A percentile compares a stretch with the other conserved stretches of the same genome.
These are phyloP conservation scores for Picea abies DNA, from an alignment of 83 land plant genomes.

Conservation along the genomic window DNA sequence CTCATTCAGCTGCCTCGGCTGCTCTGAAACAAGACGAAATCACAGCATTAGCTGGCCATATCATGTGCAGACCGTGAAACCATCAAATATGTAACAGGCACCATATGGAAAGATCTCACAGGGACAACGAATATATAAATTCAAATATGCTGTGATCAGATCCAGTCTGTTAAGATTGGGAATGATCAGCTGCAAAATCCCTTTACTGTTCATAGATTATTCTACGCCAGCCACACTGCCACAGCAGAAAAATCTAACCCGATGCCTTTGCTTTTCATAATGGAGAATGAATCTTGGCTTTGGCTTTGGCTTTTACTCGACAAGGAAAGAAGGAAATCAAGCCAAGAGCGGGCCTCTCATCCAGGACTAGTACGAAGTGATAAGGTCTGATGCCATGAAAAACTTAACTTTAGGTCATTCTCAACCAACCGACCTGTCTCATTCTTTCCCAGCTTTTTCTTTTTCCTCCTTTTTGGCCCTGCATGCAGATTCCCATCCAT, in stretches of 20 bases:
- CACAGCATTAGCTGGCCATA: background rate
- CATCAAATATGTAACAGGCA: background rate
- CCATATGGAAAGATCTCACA: background rate
- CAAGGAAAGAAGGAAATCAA: background rate
- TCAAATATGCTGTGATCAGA: background rate
- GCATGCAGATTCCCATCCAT: conserved; percentile 1
- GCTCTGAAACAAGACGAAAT: background rate
- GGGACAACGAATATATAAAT: background rate
- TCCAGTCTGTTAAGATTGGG: background rate
- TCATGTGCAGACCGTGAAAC: background rate
- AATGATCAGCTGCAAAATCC: background rate
- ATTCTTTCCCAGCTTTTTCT: background rate
- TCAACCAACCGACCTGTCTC: background rate
- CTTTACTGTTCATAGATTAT: background rate
- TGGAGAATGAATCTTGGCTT: conserved; percentile 13
- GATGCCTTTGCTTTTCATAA: background rate
- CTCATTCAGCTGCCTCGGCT: background rate
- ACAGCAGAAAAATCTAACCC: background rate
- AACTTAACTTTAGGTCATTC: background rate
- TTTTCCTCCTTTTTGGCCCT: background rate
- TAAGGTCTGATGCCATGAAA: background rate
- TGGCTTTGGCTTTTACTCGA: background rate
- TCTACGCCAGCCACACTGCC: background rate
- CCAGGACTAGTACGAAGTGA: background rate
- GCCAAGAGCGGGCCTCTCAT: background rate